A percentile compares a stretch with the other conserved stretches of the same genome.
Conservation (phyloP, 2,329 filamentous ascomycete species). For the Colletotrichum tropicicola region DNA sequence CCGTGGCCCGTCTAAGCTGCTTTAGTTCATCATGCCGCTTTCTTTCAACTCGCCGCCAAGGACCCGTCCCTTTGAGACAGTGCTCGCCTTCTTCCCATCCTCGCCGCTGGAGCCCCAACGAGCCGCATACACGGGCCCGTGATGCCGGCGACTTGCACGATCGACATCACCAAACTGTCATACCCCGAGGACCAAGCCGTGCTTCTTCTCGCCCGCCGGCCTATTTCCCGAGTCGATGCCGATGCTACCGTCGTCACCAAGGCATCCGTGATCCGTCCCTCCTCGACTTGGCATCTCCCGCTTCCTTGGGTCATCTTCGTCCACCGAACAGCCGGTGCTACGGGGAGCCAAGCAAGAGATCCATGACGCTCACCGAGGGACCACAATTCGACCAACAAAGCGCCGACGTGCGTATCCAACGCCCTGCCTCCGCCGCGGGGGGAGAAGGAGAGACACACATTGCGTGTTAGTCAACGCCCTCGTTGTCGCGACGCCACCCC, state of each 20-base stretch:
- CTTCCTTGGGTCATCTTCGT: neutral
- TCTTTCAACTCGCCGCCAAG: constrained; percentile 8
- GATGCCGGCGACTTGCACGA: neutral
- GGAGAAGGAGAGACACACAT: neutral
- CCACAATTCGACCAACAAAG: neutral
- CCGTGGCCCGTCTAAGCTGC: neutral
- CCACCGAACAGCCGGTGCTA: neutral
- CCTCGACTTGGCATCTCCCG: neutral
- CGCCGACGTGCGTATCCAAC: neutral
- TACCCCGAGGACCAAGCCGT: neutral
- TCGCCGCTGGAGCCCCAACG: neutral
- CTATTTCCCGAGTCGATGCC: neutral
- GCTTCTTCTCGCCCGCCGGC: neutral
- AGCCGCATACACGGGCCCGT: neutral
- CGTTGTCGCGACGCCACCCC: too few relatives aligned
- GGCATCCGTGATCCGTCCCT: neutral
- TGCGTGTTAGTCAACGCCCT: too few relatives aligned
- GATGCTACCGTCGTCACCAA: neutral
- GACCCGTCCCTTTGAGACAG: neutral
- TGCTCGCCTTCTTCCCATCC: neutral
- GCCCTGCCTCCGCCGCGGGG: neutral
- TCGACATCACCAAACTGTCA: constrained; percentile 1
- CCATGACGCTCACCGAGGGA: neutral
- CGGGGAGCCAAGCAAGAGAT: neutral
- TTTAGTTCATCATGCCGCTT: neutral